Conservation (phyloP, 1,139 yeast genomes). For the Pichia sp. region DNA sequence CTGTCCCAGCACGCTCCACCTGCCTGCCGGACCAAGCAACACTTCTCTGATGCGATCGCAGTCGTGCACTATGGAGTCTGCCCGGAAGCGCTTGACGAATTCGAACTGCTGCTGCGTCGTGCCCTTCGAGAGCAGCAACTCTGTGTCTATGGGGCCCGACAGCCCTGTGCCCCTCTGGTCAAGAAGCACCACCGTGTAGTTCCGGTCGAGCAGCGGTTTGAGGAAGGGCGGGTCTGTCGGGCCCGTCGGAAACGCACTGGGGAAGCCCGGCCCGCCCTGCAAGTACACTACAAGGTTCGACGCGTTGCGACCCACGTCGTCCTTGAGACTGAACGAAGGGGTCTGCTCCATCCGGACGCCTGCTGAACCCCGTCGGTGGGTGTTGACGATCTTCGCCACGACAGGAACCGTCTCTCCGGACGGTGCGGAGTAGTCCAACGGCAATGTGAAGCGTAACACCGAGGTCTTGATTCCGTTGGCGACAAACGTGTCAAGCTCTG, state of each 20-base stretch:
- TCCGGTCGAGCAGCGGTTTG: constrained; percentile 39
- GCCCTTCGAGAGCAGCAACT: constrained; percentile 28
- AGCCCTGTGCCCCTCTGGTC: constrained; percentile 62
- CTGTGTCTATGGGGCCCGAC: constrained; percentile 42
- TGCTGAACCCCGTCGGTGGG: background rate
- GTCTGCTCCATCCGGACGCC: too few relatives aligned
- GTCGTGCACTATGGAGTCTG: constrained; percentile 49
- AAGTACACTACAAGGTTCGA: constrained; percentile 40
- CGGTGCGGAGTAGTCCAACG: constrained; percentile 22
- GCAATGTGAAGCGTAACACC: constrained; percentile 24
- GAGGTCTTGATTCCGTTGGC: constrained; percentile 21
- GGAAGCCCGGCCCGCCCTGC: constrained; percentile 61
- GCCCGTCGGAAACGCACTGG: constrained; percentile 39
- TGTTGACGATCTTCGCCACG: constrained; percentile 26
- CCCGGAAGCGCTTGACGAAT: constrained; percentile 44
- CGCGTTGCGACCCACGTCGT: constrained; percentile 14
- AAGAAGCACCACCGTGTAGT: constrained; percentile 44
- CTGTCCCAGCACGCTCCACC: constrained; percentile 54
- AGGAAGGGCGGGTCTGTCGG: constrained; percentile 32
- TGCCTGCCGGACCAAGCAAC: constrained; percentile 31
- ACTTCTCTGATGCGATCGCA: constrained; percentile 41
- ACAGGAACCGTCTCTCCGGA: constrained; percentile 21
- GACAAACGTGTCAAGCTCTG: constrained; percentile 20
- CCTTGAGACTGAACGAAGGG: background rate
- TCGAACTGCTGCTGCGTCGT: constrained; percentile 34